Percentiles rank a stretch among this genome's conserved stretches.
Evolutionary conservation across 106 monocot genomes (phyloP).

Genomic region (Dioscorea alata): DNA sequence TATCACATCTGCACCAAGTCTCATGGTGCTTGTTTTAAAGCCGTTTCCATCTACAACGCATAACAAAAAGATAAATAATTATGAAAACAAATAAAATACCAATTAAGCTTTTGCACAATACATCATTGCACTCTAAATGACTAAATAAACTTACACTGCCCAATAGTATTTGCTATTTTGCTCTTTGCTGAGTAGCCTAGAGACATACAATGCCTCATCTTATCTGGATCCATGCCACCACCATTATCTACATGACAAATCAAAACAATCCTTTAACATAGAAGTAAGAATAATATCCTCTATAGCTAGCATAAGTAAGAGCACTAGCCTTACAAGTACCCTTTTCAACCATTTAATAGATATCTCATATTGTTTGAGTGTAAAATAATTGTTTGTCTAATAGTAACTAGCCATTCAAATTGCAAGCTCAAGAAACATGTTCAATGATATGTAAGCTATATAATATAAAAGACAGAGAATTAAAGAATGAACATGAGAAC

Average conservation of each 20-base stretch:
- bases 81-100: background rate
- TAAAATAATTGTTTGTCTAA: too few relatives aligned
- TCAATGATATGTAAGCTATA: too few relatives aligned
- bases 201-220: slow-evolving; percentile 90
- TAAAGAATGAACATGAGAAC: too few relatives aligned
- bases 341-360: too few relatives aligned
- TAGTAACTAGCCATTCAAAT: too few relatives aligned
- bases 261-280: background rate
- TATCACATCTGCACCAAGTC: slow-evolving; percentile 91
- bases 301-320: too few relatives aligned
- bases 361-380: too few relatives aligned
- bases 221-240: slow-evolving; percentile 91
- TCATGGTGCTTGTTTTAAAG: slow-evolving; percentile 96
- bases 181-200: slow-evolving; percentile 87
- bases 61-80: background rate
- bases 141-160: slow-evolving; percentile 59
- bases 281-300: background rate
- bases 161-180: slow-evolving; percentile 79
- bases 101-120: too few relatives aligned
- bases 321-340: too few relatives aligned
- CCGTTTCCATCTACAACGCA: slow-evolving; percentile 77
- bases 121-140: too few relatives aligned
- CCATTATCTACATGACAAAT: slow-evolving; percentile 66
- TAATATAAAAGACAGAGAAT: too few relatives aligned
- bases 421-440: too few relatives aligned